A percentile compares a stretch with the other conserved stretches of the same genome.
Conservation (phyloP, 306 rosid genomes). For the Alnus glutinosa region DNA sequence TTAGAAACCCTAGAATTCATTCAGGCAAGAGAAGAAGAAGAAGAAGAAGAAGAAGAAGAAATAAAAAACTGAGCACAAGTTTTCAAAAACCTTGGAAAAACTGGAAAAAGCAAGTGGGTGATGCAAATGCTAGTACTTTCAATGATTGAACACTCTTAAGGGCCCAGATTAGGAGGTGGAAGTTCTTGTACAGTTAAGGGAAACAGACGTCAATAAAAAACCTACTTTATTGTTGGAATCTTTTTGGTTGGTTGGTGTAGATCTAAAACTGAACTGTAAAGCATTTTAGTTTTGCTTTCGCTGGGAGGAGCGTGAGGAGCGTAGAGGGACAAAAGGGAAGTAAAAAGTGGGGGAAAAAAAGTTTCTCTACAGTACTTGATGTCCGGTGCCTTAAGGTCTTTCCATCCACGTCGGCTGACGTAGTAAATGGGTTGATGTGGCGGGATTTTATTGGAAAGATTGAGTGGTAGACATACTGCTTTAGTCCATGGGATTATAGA, state of each 20-base stretch:
- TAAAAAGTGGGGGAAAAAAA: too few relatives aligned
- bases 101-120: slow-evolving; percentile 18
- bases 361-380: too few relatives aligned
- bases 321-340: slow-evolving; percentile 20
- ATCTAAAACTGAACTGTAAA: slow-evolving; percentile 43
- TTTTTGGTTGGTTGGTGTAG: slow-evolving; percentile 44
- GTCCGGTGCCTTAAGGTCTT: too few relatives aligned
- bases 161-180: slow-evolving; percentile 42
- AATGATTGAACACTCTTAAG: slow-evolving; percentile 61
- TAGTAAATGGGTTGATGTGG: not conserved
- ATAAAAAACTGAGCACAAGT: slow-evolving; percentile 18
- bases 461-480: not conserved
- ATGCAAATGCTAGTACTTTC: slow-evolving; percentile 21
- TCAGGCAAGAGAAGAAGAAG: slow-evolving; percentile 11
- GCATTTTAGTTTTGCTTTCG: not conserved
- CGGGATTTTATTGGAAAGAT: not conserved
- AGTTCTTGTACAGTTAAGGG: slow-evolving; percentile 21
- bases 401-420: slow-evolving; percentile 17
- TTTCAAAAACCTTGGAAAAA: slow-evolving; percentile 32
- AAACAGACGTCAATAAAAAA: slow-evolving; percentile 16
- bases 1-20: not conserved
- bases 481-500: not conserved
- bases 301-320: slow-evolving; percentile 46
- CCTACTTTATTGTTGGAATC: slow-evolving; percentile 24
- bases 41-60: not conserved